Evolutionary conservation across 1,139 yeast species (phyloP).

Genomic region (Geotrichum citri-aurantii): DNA sequence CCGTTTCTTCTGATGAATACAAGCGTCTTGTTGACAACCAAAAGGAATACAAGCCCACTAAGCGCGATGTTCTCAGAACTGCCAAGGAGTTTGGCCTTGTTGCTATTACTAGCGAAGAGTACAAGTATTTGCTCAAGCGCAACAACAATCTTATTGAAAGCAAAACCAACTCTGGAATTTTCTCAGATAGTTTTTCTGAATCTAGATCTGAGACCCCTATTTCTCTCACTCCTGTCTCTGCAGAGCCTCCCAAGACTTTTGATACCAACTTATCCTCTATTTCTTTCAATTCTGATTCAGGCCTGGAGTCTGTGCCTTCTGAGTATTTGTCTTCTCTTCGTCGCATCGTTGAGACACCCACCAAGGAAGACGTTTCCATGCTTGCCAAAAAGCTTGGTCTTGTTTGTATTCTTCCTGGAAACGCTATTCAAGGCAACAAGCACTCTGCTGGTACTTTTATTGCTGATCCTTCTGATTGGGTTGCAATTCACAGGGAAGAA

Average conservation of each 20-base stretch:
- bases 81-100: slow-evolving; percentile 40
- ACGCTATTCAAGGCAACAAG: neutral
- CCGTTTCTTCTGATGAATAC: slow-evolving; percentile 37
- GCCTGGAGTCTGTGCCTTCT: slow-evolving; percentile 33
- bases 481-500: slow-evolving; percentile 40
- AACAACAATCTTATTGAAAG: slow-evolving; percentile 14
- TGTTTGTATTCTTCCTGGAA: slow-evolving; percentile 14
- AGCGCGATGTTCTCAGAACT: slow-evolving; percentile 35
- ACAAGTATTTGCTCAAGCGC: slow-evolving; percentile 28
- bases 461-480: slow-evolving; percentile 33
- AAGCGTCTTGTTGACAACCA: slow-evolving; percentile 33
- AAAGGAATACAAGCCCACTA: slow-evolving; percentile 35
- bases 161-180: slow-evolving; percentile 16
- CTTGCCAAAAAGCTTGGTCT: slow-evolving; percentile 31
- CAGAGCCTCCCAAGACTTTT: neutral
- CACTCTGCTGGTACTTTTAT: neutral
- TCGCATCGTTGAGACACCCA: slow-evolving; percentile 34
- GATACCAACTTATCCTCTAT: neutral
- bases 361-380: slow-evolving; percentile 30
- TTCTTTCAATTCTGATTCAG: neutral
- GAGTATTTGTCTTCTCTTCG: slow-evolving; percentile 33
- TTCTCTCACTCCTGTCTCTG: slow-evolving; percentile 4
- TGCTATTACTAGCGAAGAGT: slow-evolving; percentile 37
- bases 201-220: slow-evolving; percentile 12
- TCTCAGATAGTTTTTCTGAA: neutral